Evolutionary conservation across 2,329 filamentous ascomycete genomes (phyloP), one percentile per base, ranked within the genome.

Genomic region (Nothophaeocryptopus gaeumannii): DNA sequence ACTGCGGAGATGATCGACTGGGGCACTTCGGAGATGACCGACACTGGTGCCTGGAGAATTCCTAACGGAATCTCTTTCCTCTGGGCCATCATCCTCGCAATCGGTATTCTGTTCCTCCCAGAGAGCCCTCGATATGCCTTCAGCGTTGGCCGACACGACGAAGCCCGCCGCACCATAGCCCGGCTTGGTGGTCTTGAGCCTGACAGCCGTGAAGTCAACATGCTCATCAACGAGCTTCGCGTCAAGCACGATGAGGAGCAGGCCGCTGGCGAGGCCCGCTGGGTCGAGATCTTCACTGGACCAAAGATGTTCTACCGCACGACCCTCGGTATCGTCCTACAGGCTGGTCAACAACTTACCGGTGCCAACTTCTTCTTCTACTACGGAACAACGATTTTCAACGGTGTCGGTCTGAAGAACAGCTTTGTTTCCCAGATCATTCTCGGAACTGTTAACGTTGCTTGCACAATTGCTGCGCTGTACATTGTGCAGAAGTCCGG

Each of bases 401-500:
- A 59, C 2, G 68, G 67, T 2, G 52, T 49, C 16, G 63, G 63
- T 35, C 58, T 65, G 15, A 50, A 48, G n/a, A 62, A 78, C 61
- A 66, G 68, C 4, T 78, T 76, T 58, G 63, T 73, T 38, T 72
- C 75, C 39, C 71, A 71, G 15, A 68, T 77, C 39, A 77, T 78
- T 54, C 75, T 74, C 32, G 70, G 70, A 51, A 61, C 68, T 5
- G 72, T 78, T 60, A 78, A 78, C 60, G 73, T 77, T 12, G 61
- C 64, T 38, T 74, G 71, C 30, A 78, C 75, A 3, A 69, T 76
- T 47, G 71, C 69, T 9, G 74, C 73, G 39, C 68, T 78, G 11
- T 75, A 67, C 50, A 68, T 76, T 43, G 72, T 77, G 10, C 74
- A 77, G 63, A 73, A 72, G 56, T 76, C 69, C 63, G 75, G 75